Conservation (phyloP, 2,329 filamentous ascomycete genomes). For the Alternaria angustiovoidea region DNA sequence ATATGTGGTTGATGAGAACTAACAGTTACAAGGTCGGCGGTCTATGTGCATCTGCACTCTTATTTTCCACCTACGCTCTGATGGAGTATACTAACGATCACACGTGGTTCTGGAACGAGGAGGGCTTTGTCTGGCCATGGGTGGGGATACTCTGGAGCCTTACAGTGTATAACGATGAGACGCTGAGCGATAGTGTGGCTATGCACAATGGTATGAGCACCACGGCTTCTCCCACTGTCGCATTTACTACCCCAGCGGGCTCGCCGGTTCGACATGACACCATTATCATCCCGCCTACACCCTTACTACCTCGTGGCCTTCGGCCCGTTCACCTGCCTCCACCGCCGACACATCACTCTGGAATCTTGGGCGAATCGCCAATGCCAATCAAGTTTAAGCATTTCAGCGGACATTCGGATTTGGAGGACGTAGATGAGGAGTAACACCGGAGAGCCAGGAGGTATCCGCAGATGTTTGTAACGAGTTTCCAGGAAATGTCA, state of each 20-base stretch:
- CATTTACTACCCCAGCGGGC: background rate
- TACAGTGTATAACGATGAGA: conserved; percentile 4
- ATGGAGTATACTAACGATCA: conserved; percentile 7
- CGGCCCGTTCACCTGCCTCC: background rate
- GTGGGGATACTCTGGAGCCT: conserved; percentile 9
- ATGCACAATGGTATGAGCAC: background rate
- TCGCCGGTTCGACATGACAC: background rate
- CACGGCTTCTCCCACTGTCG: background rate
- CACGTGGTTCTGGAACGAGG: conserved; percentile 16
- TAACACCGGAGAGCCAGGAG: background rate
- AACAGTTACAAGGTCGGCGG: background rate
- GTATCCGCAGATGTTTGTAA: background rate
- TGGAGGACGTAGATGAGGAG: background rate
- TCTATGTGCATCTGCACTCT: background rate
- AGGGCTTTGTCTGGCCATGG: conserved; percentile 17
- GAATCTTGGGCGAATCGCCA: conserved; percentile 14
- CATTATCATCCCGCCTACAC: conserved; percentile 7
- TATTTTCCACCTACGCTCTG: conserved; percentile 7
- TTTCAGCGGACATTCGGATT: background rate
- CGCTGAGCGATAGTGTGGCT: background rate
- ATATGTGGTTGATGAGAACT: background rate
- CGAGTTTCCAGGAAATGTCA: background rate
- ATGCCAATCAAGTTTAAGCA: background rate
- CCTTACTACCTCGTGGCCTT: conserved; percentile 5
- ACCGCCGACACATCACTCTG: conserved; percentile 1